Percentiles rank a stretch among this genome's conserved stretches.
These are phyloP conservation scores for Physcomitrellopsis africana DNA, from an alignment of 225 moss, liverwort and hornwort genomes.

Conservation along the genomic window DNA sequence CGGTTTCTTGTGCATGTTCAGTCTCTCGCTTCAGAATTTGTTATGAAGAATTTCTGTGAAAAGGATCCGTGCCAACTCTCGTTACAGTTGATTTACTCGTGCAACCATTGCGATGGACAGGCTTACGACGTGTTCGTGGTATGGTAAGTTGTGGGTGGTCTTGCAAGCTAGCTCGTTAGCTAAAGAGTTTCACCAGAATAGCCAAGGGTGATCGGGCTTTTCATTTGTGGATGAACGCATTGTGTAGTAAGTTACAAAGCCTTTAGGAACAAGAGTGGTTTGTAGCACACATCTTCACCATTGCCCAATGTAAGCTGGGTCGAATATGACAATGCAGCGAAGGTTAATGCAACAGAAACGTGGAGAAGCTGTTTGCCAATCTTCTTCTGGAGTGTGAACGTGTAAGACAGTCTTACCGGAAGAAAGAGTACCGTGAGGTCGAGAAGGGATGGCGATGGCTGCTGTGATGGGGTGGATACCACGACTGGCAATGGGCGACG, in stretches of 20 bases:
- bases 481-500: slow-evolving; percentile 69
- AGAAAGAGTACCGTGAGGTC: background rate
- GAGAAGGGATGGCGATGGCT: slow-evolving; percentile 39
- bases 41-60: background rate
- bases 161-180: background rate
- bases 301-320: background rate
- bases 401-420: background rate
- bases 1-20: background rate
- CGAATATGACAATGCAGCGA: background rate
- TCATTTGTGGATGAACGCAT: no score
- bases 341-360: slow-evolving; percentile 8
- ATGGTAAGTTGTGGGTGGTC: slow-evolving; percentile 13
- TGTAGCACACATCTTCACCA: slow-evolving; percentile 8
- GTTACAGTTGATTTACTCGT: background rate
- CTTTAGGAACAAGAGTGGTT: background rate
- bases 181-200: no score
- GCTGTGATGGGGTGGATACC: slow-evolving; percentile 55
- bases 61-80: background rate
- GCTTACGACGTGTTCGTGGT: slow-evolving; percentile 3
- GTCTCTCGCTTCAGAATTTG: no score
- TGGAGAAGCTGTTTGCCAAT: background rate
- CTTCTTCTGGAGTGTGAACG: background rate
- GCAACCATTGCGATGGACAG: no score
- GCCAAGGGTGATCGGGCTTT: no score
- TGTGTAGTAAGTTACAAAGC: no score